phyloP scores from a whole-genome alignment of 805 yeast species.

The Peterozyma toletana region DNA sequence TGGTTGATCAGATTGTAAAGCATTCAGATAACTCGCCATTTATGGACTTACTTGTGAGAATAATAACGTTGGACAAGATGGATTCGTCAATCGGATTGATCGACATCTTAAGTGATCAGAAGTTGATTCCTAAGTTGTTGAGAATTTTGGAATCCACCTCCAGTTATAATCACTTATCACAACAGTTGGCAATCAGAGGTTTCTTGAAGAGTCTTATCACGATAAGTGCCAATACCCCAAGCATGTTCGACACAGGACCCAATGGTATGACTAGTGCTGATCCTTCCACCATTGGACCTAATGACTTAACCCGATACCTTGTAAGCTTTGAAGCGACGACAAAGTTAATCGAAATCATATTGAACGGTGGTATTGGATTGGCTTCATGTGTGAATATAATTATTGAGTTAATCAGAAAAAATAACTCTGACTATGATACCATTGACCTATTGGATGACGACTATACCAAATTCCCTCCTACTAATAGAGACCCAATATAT shows the following conservation, averaged over 20 bases:
- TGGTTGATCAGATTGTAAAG: conserved; percentile 68
- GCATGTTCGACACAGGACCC: conserved; percentile 18
- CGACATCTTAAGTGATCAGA: conserved; percentile 63
- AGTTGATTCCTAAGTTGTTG: conserved; percentile 58
- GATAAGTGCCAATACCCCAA: conserved; percentile 28
- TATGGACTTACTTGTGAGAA: conserved; percentile 81
- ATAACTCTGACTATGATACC: conserved; percentile 88
- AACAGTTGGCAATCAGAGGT: conserved; percentile 36
- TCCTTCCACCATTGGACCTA: conserved; percentile 84
- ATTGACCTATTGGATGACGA: conserved; percentile 24
- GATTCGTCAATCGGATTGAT: conserved; percentile 83
- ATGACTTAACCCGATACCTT: conserved; percentile 83
- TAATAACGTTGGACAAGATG: conserved; percentile 87
- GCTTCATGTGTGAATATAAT: conserved; percentile 92
- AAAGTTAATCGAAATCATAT: conserved; percentile 67
- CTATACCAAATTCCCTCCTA: conserved; percentile 53
- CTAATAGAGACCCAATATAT: conserved; percentile 85
- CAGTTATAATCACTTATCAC: neutral
- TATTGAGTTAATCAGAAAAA: conserved; percentile 88
- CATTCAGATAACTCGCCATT: conserved; percentile 85
- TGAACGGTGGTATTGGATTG: conserved; percentile 75
- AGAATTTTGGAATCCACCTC: conserved; percentile 44
- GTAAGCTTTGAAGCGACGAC: conserved; percentile 65
- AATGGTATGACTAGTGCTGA: conserved; percentile 1
- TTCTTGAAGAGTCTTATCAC: conserved; percentile 84